Conservation (phyloP, 371 early-diverging fungal genomes). For the Chytridium lagenaria region DNA sequence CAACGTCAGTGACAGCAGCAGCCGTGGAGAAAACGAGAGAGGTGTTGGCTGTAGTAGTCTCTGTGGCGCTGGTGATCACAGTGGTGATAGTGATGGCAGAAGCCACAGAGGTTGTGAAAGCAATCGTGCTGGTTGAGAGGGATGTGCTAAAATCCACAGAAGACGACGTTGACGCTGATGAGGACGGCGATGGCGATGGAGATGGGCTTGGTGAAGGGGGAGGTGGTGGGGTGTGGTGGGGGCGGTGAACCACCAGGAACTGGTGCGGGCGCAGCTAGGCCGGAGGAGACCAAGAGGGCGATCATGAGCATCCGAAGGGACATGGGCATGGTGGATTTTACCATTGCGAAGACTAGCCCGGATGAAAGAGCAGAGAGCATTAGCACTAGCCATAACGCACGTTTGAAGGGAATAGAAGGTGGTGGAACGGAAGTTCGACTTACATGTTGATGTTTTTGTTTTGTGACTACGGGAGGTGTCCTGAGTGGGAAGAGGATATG, state of each 20-base stretch:
- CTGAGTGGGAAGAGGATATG: no score
- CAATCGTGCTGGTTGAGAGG: background rate
- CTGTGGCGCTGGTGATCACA: background rate
- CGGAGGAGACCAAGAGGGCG: background rate
- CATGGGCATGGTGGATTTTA: background rate
- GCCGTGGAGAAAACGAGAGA: background rate
- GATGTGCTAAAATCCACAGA: background rate
- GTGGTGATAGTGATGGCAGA: background rate
- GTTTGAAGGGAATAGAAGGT: no score
- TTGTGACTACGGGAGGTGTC: no score
- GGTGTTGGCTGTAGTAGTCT: background rate
- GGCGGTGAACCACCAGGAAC: conserved; percentile 3
- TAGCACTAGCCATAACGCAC: no score
- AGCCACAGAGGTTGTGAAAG: background rate
- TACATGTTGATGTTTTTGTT: no score
- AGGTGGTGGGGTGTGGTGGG: background rate
- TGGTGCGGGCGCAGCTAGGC: background rate
- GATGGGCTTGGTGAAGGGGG: background rate
- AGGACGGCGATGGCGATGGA: background rate
- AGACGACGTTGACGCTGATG: background rate
- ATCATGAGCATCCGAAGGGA: conserved; percentile 4
- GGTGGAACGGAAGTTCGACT: no score
- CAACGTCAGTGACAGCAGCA: no score
- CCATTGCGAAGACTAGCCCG: background rate
- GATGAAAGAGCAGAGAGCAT: no score